Percentiles rank a stretch among this genome's conserved stretches.
Conservation (phyloP, 441 rosid genomes). For the Pelargonium cotyledonis region DNA sequence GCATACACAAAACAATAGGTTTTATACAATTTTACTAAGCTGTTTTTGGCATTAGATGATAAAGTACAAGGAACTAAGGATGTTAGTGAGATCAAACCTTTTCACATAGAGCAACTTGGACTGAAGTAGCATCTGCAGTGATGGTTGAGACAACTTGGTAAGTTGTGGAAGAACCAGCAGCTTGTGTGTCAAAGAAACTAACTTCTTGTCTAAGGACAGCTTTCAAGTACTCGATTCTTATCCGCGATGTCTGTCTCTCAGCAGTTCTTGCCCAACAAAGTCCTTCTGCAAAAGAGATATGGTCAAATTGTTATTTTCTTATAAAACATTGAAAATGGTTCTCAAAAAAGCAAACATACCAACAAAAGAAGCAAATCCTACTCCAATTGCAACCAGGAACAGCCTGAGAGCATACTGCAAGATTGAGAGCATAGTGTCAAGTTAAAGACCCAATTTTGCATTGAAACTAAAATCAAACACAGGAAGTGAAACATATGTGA, state of each 20-base stretch:
- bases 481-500: background rate
- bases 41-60: background rate
- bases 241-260: constrained; percentile 59
- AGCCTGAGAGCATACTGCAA: constrained; percentile 54
- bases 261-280: constrained; percentile 69
- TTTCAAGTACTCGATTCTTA: constrained; percentile 55
- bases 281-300: constrained; percentile 41
- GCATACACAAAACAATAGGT: constrained; percentile 13
- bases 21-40: background rate
- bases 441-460: background rate
- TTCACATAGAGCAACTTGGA: constrained; percentile 62
- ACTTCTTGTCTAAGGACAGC: constrained; percentile 65
- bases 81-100: constrained; percentile 34
- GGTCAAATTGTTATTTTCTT: background rate
- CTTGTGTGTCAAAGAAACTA: constrained; percentile 61
- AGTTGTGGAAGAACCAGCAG: constrained; percentile 54
- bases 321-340: too few species aligned
- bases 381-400: constrained; percentile 53
- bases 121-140: constrained; percentile 53
- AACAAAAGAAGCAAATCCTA: constrained; percentile 54
- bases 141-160: constrained; percentile 58
- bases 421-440: constrained; percentile 10
- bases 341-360: constrained; percentile 33
- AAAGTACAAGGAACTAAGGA: background rate
- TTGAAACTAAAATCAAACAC: background rate